Base-by-base conservation (phyloP, 306 rosid genomes). In the Chamaecrista fasciculata region DNA sequence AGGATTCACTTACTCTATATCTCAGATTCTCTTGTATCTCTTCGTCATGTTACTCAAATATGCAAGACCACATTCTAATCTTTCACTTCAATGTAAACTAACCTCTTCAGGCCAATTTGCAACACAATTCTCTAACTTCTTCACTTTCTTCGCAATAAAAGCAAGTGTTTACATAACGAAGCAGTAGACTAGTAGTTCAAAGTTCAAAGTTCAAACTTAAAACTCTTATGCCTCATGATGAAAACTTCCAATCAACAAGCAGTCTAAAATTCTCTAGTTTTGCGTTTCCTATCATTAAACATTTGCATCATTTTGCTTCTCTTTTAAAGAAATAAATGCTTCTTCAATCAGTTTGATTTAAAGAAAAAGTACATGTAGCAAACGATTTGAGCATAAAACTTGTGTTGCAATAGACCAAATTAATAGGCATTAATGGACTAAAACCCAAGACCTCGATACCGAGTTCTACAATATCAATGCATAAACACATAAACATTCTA, bases 151-250 rank as follows among this genome's bases (percentile, higher is more conserved):
- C 49, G 28, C 11, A 69, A 15, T 8, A 40, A 51, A 8, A 51
- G n/a, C 50, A 61, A 37, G 37, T 24, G 61, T 76, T 10, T 40
- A 58, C 12, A 33, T n/a, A 31, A 24, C 55, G 6, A 34, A 10
- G 44, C n/a, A n/a, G n/a, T n/a, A n/a, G n/a, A n/a, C n/a, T 8
- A 43, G 42, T 40, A 40, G 39, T 53, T 68, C 69, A 19, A 10
- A 68, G 11, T 19, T 43, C 56, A 46, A n/a, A n/a, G n/a, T n/a
- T n/a, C n/a, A n/a, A n/a, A n/a, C n/a, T 33, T 43, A 63, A 64
- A 44, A 24, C 20, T 15, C 50, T 19, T 7, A 49, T 31, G 24
- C 4, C 39, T 36, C 5, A n/a, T 6, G 25, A n/a, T 21, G 46
- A 39, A 44, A 37, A 12, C 63, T 55, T 40, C 36, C 24, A 7